These are phyloP conservation scores for Scenedesmus sp. DNA, from an alignment of 163 green algal genomes.

Conservation along the genomic window DNA sequence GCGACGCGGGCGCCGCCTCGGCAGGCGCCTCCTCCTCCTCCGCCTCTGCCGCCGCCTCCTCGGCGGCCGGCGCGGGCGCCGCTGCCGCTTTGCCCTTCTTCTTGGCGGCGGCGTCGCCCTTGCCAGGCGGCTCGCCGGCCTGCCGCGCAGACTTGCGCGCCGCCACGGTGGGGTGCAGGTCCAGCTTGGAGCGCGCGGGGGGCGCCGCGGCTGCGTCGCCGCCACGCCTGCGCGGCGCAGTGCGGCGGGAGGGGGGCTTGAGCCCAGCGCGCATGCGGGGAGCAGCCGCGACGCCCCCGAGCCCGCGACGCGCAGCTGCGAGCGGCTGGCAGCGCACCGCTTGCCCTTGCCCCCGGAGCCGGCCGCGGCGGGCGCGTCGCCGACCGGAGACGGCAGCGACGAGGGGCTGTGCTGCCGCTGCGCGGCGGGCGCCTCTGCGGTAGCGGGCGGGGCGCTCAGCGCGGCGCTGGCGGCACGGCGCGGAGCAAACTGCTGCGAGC, in stretches of 20 bases:
- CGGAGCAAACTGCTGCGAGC: too few relatives aligned
- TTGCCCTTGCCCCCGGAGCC: too few relatives aligned
- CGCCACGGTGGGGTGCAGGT: background rate
- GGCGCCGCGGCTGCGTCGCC: constrained; percentile 11
- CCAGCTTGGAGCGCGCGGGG: too few relatives aligned
- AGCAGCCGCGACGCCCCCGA: background rate
- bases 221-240: background rate
- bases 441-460: too few relatives aligned
- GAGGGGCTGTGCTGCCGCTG: too few relatives aligned
- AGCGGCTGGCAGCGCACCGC: background rate
- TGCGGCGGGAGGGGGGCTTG: too few relatives aligned
- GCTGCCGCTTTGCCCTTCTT: background rate
- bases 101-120: background rate
- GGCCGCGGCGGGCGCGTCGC: too few relatives aligned
- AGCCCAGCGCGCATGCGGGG: background rate
- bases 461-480: too few relatives aligned
- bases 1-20: too few relatives aligned
- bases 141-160: background rate
- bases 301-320: background rate
- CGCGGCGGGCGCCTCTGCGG: too few relatives aligned
- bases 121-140: too few relatives aligned
- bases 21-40: background rate
- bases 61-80: background rate
- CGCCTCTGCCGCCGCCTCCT: background rate
- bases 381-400: too few relatives aligned